phyloP scores from a whole-genome alignment of 1,139 yeast genomes.

The Saccharomycopsis hybrid region DNA sequence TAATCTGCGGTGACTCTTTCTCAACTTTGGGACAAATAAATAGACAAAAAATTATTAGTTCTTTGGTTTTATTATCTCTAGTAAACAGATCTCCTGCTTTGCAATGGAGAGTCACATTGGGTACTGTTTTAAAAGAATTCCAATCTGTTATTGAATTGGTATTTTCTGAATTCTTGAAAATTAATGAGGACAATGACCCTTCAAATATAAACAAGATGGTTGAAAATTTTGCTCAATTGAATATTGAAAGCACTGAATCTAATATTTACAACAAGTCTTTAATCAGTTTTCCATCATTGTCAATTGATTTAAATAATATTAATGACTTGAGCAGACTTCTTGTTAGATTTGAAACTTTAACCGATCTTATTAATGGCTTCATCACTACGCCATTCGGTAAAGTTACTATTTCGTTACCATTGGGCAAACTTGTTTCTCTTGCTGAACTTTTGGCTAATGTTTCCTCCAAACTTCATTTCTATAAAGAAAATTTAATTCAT shows the following conservation, averaged over 20 bases:
- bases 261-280: conserved; percentile 11
- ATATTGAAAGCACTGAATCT: conserved; percentile 22
- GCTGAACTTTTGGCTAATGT: conserved; percentile 48
- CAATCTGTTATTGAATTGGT: conserved; percentile 42
- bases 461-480: conserved; percentile 46
- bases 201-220: too few species aligned
- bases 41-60: conserved; percentile 34
- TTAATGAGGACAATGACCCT: conserved; percentile 54
- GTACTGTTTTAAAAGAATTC: conserved; percentile 37
- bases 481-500: conserved; percentile 53
- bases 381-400: conserved; percentile 36
- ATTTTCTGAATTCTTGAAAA: conserved; percentile 51
- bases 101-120: conserved; percentile 43
- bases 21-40: background rate
- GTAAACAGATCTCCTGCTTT: conserved; percentile 37
- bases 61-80: conserved; percentile 58
- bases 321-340: conserved; percentile 44
- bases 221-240: conserved; percentile 23
- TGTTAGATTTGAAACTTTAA: conserved; percentile 41
- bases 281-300: conserved; percentile 38
- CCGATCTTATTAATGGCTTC: conserved; percentile 40
- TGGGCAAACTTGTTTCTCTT: conserved; percentile 45
- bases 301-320: conserved; percentile 53
- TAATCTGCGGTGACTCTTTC: conserved; percentile 29
- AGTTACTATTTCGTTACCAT: conserved; percentile 41